Evolutionary conservation across 352 stramenopile species (phyloP), one percentile per base, ranked within the genome.

Genomic region (Pythium dissimile): DNA sequence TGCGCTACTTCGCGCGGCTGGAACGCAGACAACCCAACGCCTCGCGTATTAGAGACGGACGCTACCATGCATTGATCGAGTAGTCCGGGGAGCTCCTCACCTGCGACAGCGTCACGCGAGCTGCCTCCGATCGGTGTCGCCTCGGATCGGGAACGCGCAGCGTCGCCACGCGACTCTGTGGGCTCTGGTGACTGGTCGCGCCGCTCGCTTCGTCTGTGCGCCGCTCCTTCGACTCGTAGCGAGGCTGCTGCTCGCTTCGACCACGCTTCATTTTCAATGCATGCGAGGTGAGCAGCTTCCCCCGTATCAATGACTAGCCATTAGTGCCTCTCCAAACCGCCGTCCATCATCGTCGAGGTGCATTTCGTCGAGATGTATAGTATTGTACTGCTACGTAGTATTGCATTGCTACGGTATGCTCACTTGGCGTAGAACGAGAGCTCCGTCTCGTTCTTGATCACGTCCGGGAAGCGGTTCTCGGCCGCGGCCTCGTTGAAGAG

Each of bases 371-470:
- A n/a, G n/a, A n/a, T n/a, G n/a, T n/a, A n/a, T n/a, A n/a, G n/a
- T n/a, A n/a, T n/a, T n/a, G n/a, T n/a, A n/a, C n/a, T n/a, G n/a
- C n/a, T n/a, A n/a, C n/a, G n/a, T n/a, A n/a, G n/a, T n/a, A n/a
- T n/a, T n/a, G n/a, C n/a, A n/a, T n/a, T n/a, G n/a, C n/a, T n/a
- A n/a, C n/a, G n/a, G n/a, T n/a, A n/a, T n/a, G n/a, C 27, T 59
- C 53, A 89, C 71, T 87, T 87, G n/a, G 75, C 72, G 64, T 89
- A 87, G 45, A 88, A 86, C 15, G 77, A 85, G 44, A 88, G 41
- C 56, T 88, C 80, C 11, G 76, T 86, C 56, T 89, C 84, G 67
- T 86, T 89, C 42, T 75, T 84, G 62, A 88, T 86, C 59, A 89
- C 78, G 27, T 91, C 74, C 2, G 79, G 77, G 44, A 93, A 91